A percentile compares a stretch with the other conserved stretches of the same genome.
phyloP scores from a whole-genome alignment of 768 basidiomycete genomes.

The Termitomyces eurrhizus region DNA sequence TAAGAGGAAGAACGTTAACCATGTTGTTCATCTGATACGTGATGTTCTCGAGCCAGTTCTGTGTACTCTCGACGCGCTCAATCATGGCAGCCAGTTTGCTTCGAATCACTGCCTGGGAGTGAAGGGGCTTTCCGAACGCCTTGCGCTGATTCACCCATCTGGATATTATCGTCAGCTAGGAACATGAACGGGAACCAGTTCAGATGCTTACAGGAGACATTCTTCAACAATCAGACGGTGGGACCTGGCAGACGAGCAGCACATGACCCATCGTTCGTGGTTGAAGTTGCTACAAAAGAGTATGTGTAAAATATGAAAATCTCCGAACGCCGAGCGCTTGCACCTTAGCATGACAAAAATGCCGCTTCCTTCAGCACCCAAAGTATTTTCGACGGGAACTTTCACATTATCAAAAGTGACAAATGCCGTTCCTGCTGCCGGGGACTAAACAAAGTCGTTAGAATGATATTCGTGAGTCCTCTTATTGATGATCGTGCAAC shows the following conservation, averaged over 20 bases:
- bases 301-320: background rate
- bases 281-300: conserved; percentile 71
- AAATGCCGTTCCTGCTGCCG: conserved; percentile 79
- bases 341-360: conserved; percentile 48
- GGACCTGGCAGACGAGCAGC: conserved; percentile 60
- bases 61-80: conserved; percentile 56
- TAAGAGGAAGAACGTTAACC: conserved; percentile 28
- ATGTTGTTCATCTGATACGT: conserved; percentile 87
- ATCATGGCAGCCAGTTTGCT: conserved; percentile 86
- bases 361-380: conserved; percentile 77
- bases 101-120: conserved; percentile 83
- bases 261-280: conserved; percentile 94
- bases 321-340: conserved; percentile 2
- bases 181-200: background rate
- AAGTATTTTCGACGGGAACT: conserved; percentile 80
- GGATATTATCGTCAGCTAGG: background rate
- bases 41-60: conserved; percentile 80
- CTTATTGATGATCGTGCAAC: background rate
- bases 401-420: conserved; percentile 77
- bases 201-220: conserved; percentile 43
- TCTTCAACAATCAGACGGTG: conserved; percentile 59
- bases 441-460: conserved; percentile 35
- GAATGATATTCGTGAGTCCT: background rate
- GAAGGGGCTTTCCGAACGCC: conserved; percentile 86
- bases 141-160: conserved; percentile 87